phyloP scores from a whole-genome alignment of 805 yeast species.

The Millerozyma acaciae region DNA sequence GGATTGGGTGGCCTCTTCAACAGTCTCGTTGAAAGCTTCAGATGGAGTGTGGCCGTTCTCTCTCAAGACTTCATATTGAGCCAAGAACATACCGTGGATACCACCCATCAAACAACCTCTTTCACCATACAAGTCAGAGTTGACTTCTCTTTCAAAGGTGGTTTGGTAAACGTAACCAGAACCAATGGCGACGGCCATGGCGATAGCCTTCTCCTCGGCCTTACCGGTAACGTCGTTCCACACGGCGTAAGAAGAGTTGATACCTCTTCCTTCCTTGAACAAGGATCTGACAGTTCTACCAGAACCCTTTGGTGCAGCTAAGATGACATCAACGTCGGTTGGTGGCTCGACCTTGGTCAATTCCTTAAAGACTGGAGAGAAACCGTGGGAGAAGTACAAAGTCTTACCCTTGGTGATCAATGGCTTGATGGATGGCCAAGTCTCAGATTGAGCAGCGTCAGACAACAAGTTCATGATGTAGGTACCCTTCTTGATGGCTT shows the following conservation, averaged over 20 bases:
- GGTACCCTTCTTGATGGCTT: conserved; percentile 91
- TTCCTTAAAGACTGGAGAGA: conserved; percentile 98
- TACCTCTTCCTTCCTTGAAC: conserved; percentile 99
- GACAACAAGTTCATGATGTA: conserved; percentile 96
- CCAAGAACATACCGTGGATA: conserved; percentile 99
- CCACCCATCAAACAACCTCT: conserved; percentile 99
- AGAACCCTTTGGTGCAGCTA: conserved; percentile 99
- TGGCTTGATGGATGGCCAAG: conserved; percentile 87
- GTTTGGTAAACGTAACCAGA: conserved; percentile 99
- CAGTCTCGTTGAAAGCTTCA: conserved; percentile 99
- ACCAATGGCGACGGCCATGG: conserved; percentile 98
- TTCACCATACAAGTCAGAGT: conserved; percentile 99
- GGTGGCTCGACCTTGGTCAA: conserved; percentile 97
- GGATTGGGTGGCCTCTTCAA: conserved; percentile 99
- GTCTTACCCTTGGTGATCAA: conserved; percentile 95
- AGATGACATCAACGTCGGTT: conserved; percentile 88
- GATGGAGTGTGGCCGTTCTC: conserved; percentile 99
- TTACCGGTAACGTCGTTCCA: conserved; percentile 99
- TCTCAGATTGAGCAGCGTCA: conserved; percentile 99
- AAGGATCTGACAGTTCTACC: conserved; percentile 99
- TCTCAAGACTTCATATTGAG: conserved; percentile 99
- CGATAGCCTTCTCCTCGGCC: conserved; percentile 98
- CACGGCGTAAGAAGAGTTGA: conserved; percentile 98
- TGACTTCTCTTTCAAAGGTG: conserved; percentile 98
- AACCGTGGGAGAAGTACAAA: conserved; percentile 98